Conservation (phyloP, 768 basidiomycete species). For the Pulveroboletus sp. region DNA sequence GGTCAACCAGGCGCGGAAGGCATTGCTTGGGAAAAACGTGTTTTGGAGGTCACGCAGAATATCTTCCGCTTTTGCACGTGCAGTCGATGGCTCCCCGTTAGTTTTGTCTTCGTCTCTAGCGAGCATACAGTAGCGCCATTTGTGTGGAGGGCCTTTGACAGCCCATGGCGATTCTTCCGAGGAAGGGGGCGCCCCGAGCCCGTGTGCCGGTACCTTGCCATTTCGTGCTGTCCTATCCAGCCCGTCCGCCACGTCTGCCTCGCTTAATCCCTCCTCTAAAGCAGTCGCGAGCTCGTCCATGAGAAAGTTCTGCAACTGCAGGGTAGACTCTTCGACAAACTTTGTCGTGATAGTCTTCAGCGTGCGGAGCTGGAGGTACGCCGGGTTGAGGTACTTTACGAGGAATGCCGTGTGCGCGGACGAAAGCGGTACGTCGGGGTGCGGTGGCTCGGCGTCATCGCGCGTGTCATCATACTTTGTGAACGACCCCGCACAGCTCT, state of each 20-base stretch:
- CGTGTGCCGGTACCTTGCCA: conserved; percentile 62
- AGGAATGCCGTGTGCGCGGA: conserved; percentile 69
- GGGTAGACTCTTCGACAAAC: conserved; percentile 82
- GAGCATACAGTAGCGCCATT: conserved; percentile 88
- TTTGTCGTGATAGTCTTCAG: conserved; percentile 76
- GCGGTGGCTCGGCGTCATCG: conserved; percentile 41
- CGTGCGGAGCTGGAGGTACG: conserved; percentile 81
- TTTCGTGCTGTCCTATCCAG: conserved; percentile 49
- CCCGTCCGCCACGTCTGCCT: conserved; percentile 62
- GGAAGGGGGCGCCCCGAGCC: conserved; percentile 47
- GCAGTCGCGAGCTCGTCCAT: conserved; percentile 59
- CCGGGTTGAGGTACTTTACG: conserved; percentile 81
- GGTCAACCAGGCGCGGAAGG: conserved; percentile 91
- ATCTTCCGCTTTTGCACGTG: conserved; percentile 17
- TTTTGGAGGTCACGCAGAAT: conserved; percentile 54
- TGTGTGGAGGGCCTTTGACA: conserved; percentile 86
- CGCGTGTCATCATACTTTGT: conserved; percentile 44
- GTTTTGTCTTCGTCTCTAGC: neutral
- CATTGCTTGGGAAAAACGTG: conserved; percentile 70
- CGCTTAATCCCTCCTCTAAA: conserved; percentile 64
- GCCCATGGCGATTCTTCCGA: conserved; percentile 57
- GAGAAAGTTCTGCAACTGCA: conserved; percentile 89
- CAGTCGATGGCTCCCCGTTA: neutral
- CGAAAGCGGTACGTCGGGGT: conserved; percentile 53
- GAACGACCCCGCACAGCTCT: conserved; percentile 38